Percentiles rank a stretch among this genome's conserved stretches.
These are phyloP conservation scores for Trichophaea hybrida DNA, from an alignment of 2,329 filamentous ascomycete species.

Conservation along the genomic window DNA sequence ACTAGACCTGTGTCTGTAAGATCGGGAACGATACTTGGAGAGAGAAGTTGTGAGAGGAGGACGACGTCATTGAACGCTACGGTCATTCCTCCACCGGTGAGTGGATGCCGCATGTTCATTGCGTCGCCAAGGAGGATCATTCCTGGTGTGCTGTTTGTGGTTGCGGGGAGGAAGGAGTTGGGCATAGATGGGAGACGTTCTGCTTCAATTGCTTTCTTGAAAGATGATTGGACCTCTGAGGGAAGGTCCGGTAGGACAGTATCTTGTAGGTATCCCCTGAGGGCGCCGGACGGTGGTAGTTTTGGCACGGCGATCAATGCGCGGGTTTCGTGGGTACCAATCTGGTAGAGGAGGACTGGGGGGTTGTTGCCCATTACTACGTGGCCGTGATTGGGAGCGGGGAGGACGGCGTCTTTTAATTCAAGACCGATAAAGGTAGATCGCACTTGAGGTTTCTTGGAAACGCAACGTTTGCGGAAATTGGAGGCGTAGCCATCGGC, in stretches of 20 bases:
- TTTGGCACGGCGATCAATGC: constrained; percentile 62
- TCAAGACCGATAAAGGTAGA: constrained; percentile 92
- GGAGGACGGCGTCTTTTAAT: constrained; percentile 72
- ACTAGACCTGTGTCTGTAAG: constrained; percentile 55
- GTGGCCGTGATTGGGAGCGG: constrained; percentile 62
- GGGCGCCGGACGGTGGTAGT: constrained; percentile 51
- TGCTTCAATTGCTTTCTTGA: constrained; percentile 56
- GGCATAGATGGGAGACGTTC: constrained; percentile 82
- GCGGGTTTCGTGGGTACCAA: constrained; percentile 85
- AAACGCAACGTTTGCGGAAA: constrained; percentile 69
- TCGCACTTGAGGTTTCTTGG: constrained; percentile 51
- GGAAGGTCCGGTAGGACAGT: constrained; percentile 69
- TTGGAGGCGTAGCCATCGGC: constrained; percentile 87
- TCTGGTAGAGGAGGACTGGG: constrained; percentile 89
- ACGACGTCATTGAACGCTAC: constrained; percentile 89
- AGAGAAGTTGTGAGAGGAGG: constrained; percentile 58
- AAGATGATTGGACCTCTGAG: constrained; percentile 52
- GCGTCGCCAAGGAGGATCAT: constrained; percentile 81
- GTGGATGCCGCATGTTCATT: constrained; percentile 97
- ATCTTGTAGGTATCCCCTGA: constrained; percentile 74
- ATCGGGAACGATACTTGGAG: constrained; percentile 51
- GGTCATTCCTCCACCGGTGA: constrained; percentile 96
- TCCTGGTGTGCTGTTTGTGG: constrained; percentile 55
- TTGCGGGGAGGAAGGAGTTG: constrained; percentile 80
- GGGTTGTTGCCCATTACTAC: constrained; percentile 66